Base-by-base conservation (phyloP, 805 yeast species). In the Saccharomycopsis lassenensis region DNA sequence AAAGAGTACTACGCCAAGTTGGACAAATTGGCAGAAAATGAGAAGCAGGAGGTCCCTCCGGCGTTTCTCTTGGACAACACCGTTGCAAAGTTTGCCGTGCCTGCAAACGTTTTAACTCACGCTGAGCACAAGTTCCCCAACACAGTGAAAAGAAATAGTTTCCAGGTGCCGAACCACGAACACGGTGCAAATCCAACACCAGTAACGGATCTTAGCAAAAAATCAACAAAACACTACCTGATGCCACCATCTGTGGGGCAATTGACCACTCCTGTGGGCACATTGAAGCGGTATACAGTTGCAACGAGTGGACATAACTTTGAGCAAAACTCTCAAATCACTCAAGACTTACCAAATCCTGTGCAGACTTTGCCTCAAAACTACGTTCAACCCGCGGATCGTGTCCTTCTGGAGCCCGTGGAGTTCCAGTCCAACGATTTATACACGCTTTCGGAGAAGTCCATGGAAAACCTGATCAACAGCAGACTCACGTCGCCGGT, bases 111-210 rank as follows among this genome's bases (percentile, higher is more conserved):
- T 10, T 33, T 39, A 12, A 29, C 14, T 14, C 31, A 42, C 17
- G 46, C 46, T 4, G 46, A 42, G 19, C 39, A 36, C 19, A 23
- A 28, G 10, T 42, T 20, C 18, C 46, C 46, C 6, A 22, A 29
- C 4, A 42, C 44, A 6, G 38, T 42, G n/a, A 42, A 42, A 27
- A 39, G 44, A 24, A 15, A 8, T 22, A 29, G 25, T 5, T 28
- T 5, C 36, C 40, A 11, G 19, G 20, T 5, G 18, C 15, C 10
- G 19, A 33, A n/a, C 35, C 28, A 4, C 5, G 20, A 11, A 11
- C 15, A 14, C 7, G 35, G 20, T 16, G 20, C 35, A 12, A 6
- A 12, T 27, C 25, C 24, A 12, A 35, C 36, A 11, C 38, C 38
- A 11, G 35, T 35, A 7, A 34, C 37, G 8, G 29, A 22, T 4